These are phyloP conservation scores for Fagopyrum esculentum DNA, from an alignment of 148 eudicot genomes.

Conservation along the genomic window DNA sequence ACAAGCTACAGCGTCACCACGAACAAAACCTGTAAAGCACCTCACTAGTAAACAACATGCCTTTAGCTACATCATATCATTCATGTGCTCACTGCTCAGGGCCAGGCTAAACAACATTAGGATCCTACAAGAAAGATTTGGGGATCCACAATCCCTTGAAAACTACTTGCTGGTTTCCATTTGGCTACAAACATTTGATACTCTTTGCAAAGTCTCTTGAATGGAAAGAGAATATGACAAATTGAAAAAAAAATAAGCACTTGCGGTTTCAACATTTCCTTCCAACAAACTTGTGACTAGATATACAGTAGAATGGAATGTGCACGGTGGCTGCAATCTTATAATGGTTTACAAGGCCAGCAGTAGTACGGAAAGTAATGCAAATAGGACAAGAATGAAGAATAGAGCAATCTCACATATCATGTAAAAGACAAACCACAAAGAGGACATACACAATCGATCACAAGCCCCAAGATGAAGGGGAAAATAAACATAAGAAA, in stretches of 20 bases:
- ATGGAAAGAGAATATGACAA: neutral
- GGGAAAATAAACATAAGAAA: neutral
- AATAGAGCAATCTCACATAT: slow-evolving; percentile 12
- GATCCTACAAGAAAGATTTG: neutral
- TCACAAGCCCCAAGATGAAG: slow-evolving; percentile 14
- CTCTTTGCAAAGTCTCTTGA: neutral
- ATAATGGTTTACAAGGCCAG: slow-evolving; percentile 1
- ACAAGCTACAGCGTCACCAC: too few relatives aligned
- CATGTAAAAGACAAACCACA: slow-evolving; percentile 18
- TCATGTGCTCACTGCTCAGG: too few relatives aligned
- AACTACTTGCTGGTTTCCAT: neutral
- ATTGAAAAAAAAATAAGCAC: slow-evolving; percentile 11
- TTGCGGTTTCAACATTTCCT: neutral
- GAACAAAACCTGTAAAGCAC: too few relatives aligned
- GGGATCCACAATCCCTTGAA: neutral
- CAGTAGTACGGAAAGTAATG: neutral
- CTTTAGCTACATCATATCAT: too few relatives aligned
- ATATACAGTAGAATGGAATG: slow-evolving; percentile 10
- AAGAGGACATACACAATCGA: slow-evolving; percentile 24
- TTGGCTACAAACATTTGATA: neutral
- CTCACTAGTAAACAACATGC: too few relatives aligned
- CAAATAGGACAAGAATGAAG: slow-evolving; percentile 13
- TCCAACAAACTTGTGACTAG: neutral
- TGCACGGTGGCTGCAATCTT: slow-evolving; percentile 6
- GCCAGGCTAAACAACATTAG: neutral